Conservation (phyloP, 805 yeast genomes). For the Ogataea nakhonphanomensis region DNA sequence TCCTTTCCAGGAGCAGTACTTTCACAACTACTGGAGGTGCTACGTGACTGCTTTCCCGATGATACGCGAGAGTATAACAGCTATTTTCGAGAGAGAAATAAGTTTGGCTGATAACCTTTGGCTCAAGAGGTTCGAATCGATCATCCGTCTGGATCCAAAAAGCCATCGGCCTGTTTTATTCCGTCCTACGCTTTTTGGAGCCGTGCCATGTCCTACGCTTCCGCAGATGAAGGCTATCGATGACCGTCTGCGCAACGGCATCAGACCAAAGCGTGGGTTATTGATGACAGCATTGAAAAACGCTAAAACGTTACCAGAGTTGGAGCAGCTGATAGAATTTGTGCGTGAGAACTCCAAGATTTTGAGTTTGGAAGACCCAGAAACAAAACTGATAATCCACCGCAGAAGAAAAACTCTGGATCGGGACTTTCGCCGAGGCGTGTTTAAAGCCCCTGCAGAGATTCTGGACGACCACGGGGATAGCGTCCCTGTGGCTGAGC, state of each 20-base stretch:
- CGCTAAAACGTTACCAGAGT: conserved; percentile 13
- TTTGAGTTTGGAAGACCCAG: conserved; percentile 11
- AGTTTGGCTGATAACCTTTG: not conserved
- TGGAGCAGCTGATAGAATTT: conserved; percentile 16
- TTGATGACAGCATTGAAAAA: conserved; percentile 14
- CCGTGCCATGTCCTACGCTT: conserved; percentile 4
- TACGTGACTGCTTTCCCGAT: conserved; percentile 22
- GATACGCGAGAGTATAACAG: conserved; percentile 17
- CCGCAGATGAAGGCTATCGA: conserved; percentile 23
- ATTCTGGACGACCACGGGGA: conserved; percentile 1
- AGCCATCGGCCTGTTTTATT: not conserved
- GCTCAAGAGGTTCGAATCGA: not conserved
- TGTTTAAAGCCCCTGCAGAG: conserved; percentile 7
- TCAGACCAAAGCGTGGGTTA: conserved; percentile 21
- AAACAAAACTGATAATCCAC: conserved; percentile 18
- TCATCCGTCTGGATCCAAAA: not conserved
- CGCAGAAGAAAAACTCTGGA: conserved; percentile 22
- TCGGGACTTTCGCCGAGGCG: conserved; percentile 5
- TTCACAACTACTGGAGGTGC: conserved; percentile 22
- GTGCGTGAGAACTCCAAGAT: conserved; percentile 13
- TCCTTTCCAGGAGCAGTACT: conserved; percentile 17
- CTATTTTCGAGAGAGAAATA: conserved; percentile 8
- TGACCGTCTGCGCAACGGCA: conserved; percentile 24
- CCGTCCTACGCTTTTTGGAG: conserved; percentile 8
- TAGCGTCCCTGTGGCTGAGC: conserved; percentile 2